Percentiles rank a stretch among this genome's conserved stretches.
phyloP scores from a whole-genome alignment of 441 rosid species.

The Mallotus repandus region DNA sequence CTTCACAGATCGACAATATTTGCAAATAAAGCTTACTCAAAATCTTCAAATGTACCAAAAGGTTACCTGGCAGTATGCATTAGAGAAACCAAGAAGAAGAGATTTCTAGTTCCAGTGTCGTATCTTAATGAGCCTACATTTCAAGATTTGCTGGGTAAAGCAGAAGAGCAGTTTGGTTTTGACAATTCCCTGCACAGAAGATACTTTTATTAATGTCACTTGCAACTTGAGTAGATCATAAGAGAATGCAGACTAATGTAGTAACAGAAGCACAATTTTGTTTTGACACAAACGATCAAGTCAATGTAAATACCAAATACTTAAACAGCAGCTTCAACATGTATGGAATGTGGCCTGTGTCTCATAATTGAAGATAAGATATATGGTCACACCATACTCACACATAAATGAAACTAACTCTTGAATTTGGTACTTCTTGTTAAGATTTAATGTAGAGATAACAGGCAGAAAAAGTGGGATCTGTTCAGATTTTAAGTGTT shows the following conservation, averaged over 20 bases:
- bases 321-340: too few relatives aligned
- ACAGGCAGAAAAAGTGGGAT: too few relatives aligned
- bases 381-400: too few relatives aligned
- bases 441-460: too few relatives aligned
- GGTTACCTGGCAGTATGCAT: slow-evolving; percentile 29
- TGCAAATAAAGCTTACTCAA: background rate
- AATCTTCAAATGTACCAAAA: slow-evolving; percentile 17
- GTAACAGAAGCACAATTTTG: too few relatives aligned
- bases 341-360: too few relatives aligned
- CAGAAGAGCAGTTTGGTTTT: slow-evolving; percentile 24
- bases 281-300: background rate
- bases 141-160: slow-evolving; percentile 16
- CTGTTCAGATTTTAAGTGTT: too few relatives aligned
- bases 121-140: slow-evolving; percentile 24
- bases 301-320: slow-evolving; percentile 8
- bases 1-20: slow-evolving; percentile 4
- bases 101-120: slow-evolving; percentile 25
- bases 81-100: slow-evolving; percentile 25
- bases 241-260: too few relatives aligned
- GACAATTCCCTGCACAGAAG: slow-evolving; percentile 16
- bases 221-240: slow-evolving; percentile 16
- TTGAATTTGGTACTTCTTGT: too few relatives aligned
- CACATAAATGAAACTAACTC: too few relatives aligned
- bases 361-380: too few relatives aligned
- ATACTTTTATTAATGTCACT: slow-evolving; percentile 17